A percentile compares a stretch with the other conserved stretches of the same genome.
These are phyloP conservation scores for Selaginella tamariscina DNA, from an alignment of 75 land plant genomes.

Conservation along the genomic window DNA sequence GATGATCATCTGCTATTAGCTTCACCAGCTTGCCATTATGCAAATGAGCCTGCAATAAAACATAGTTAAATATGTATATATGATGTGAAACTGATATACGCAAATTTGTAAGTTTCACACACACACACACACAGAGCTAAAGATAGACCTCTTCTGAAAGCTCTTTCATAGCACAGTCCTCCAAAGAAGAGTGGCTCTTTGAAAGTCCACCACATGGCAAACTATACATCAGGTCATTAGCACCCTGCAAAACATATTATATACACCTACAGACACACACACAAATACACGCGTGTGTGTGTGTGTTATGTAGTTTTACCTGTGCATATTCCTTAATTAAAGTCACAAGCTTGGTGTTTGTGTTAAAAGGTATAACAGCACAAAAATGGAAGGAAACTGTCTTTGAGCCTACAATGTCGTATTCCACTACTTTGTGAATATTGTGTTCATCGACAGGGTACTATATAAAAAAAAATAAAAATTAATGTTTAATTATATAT, in stretches of 20 bases:
- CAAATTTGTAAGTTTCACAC: too few species aligned
- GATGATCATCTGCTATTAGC: conserved; percentile 23
- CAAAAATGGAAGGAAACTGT: conserved; percentile 24
- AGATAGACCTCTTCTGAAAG: conserved; percentile 23
- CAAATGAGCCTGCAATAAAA: conserved; percentile 18
- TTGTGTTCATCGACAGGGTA: neutral
- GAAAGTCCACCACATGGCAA: conserved; percentile 27
- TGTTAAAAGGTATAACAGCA: conserved; percentile 21
- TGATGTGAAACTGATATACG: too few species aligned
- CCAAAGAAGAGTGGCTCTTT: conserved; percentile 20
- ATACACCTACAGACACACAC: too few species aligned
- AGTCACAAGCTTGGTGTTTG: conserved; percentile 13
- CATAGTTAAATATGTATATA: too few species aligned
- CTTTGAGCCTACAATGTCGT: conserved; percentile 25
- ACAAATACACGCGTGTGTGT: too few species aligned
- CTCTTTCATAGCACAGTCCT: conserved; percentile 23
- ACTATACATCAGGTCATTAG: conserved; percentile 19
- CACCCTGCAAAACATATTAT: conserved; percentile 19
- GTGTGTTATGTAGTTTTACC: conserved; percentile 6
- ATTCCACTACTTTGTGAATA: conserved; percentile 13
- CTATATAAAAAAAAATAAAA: neutral
- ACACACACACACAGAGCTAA: neutral
- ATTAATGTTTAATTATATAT: neutral
- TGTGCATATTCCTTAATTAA: conserved; percentile 27
- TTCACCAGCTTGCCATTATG: conserved; percentile 15